phyloP scores from a whole-genome alignment of 106 monocot genomes.

The Acorus gramineus region DNA sequence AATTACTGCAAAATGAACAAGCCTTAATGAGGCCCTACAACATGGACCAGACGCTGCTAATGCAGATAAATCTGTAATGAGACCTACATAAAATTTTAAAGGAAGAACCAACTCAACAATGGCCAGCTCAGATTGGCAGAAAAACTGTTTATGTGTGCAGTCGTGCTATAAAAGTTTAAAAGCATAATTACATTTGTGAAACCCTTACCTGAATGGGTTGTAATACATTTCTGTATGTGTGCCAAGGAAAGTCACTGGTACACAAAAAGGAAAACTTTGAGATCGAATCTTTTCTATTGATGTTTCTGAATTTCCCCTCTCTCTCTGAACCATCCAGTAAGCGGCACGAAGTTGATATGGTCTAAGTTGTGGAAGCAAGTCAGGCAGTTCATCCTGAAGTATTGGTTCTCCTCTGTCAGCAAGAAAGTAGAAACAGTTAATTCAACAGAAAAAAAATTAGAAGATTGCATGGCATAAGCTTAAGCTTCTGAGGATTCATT shows the following conservation, averaged over 20 bases:
- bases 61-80: too few species aligned
- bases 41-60: too few species aligned
- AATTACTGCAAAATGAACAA: too few species aligned
- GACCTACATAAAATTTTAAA: too few species aligned
- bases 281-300: slow-evolving; percentile 13
- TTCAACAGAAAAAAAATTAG: too few species aligned
- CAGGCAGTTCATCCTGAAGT: slow-evolving; percentile 56
- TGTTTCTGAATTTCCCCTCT: slow-evolving; percentile 25
- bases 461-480: too few species aligned
- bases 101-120: too few species aligned
- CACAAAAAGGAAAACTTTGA: slow-evolving; percentile 43
- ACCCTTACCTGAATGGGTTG: slow-evolving; percentile 86
- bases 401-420: slow-evolving; percentile 54
- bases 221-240: slow-evolving; percentile 64
- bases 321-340: slow-evolving; percentile 94
- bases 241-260: slow-evolving; percentile 57
- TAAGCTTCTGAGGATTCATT: too few species aligned
- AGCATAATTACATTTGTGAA: slow-evolving; percentile 1
- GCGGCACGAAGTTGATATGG: slow-evolving; percentile 84
- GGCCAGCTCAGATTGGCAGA: too few species aligned
- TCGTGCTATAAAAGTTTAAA: not conserved
- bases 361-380: slow-evolving; percentile 70
- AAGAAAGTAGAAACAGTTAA: not conserved
- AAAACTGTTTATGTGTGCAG: too few species aligned
- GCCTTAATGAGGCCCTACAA: too few species aligned